Evolutionary conservation across 352 stramenopile genomes (phyloP).

Genomic region (Globisporangium emineosum): DNA sequence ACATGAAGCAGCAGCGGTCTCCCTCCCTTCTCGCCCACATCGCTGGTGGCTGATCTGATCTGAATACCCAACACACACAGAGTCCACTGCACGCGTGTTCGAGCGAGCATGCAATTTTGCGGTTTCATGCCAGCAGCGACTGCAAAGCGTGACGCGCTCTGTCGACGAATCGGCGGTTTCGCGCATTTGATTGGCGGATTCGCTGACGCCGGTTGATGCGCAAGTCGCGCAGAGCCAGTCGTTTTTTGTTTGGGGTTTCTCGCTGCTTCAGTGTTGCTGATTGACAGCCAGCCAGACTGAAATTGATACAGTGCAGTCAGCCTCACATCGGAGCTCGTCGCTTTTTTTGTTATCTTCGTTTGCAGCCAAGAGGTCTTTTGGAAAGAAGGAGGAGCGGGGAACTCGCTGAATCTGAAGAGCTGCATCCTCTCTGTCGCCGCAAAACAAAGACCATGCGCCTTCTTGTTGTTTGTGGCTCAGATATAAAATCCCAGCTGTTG

Average conservation of each 20-base stretch:
- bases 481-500: not conserved
- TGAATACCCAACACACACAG: not conserved
- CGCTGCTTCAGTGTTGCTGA: not conserved
- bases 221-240: conserved; percentile 10
- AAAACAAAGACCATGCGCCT: conserved; percentile 3
- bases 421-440: not conserved
- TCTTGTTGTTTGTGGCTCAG: not conserved
- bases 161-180: conserved; percentile 9
- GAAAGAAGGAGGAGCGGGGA: too few relatives aligned
- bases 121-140: not conserved
- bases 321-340: not conserved
- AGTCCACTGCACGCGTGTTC: not conserved
- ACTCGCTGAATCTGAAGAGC: not conserved
- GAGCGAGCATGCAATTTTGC: not conserved
- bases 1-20: not conserved
- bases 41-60: not conserved
- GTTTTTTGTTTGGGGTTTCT: not conserved
- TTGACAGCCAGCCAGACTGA: not conserved
- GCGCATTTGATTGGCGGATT: not conserved
- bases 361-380: conserved; percentile 11
- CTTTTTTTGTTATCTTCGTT: conserved; percentile 4
- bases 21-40: not conserved
- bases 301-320: not conserved
- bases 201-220: conserved; percentile 1
- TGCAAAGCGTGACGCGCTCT: conserved; percentile 8